Evolutionary conservation across 164 flowering plant species (phyloP), one percentile per base, ranked within the genome.

Genomic region (Kingdonia uniflora): DNA sequence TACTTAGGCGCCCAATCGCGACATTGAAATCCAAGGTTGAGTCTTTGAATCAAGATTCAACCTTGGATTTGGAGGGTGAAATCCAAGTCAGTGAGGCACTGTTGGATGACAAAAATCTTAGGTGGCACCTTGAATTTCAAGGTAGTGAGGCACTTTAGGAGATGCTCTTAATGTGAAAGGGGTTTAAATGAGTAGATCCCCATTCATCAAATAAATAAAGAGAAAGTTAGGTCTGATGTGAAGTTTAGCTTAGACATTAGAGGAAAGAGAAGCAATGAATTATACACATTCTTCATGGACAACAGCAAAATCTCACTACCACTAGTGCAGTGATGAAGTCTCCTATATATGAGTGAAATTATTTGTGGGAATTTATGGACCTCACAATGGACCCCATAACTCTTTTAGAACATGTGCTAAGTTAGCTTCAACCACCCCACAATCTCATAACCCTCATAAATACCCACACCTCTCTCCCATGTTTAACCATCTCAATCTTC

Each of bases 251-350:
- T 46, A 46, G 6, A 46, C 1, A 20, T 12, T 3, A 46, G 14
- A 46, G 26, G 24, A 12, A 19, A 19, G 15, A 20, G 25, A 46
- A 46, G 24, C 8, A 29, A 29, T 29, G 35, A 29, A 29, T 29
- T 29, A 29, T 29, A 29, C 26, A 25, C 37, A 49, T 25, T 11
- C 12, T 23, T 42, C 54, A 38, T 68, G 72, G 66, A 55, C 11
- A 65, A 61, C 72, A 69, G 72, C 66, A 57, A 65, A 65, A 53
- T 37, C 66, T 59, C 72, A 64, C 68, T 59, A 60, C 6, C 29
- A 14, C 22, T 12, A 19, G n/a, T n/a, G 14, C 14, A 46, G 22
- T 14, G 23, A 56, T 45, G 59, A 24, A 52, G 1, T 44, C 19
- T 41, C 5, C 17, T 19, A 50, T n/a, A n/a, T n/a, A n/a, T n/a